Evolutionary conservation across 306 rosid species (phyloP).

Genomic region (Trifolium fragiferum): DNA sequence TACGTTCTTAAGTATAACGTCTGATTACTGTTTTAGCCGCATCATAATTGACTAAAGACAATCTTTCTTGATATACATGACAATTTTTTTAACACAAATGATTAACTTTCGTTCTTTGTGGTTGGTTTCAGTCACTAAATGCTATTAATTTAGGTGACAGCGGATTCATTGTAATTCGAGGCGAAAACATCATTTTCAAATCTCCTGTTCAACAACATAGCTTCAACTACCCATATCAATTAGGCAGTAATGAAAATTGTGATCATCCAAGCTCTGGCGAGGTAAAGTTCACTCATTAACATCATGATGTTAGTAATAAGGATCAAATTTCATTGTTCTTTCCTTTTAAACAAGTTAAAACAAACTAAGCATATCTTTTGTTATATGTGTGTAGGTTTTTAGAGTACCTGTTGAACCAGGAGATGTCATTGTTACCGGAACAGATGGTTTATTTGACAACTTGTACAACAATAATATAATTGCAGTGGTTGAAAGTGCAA

Average conservation of each 20-base stretch:
- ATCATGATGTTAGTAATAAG: background rate
- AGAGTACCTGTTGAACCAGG: slow-evolving; percentile 64
- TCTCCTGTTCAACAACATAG: slow-evolving; percentile 86
- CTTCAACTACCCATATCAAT: slow-evolving; percentile 88
- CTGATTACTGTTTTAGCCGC: slow-evolving; percentile 21
- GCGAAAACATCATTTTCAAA: slow-evolving; percentile 74
- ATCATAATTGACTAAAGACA: slow-evolving; percentile 12
- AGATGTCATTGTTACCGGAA: slow-evolving; percentile 81
- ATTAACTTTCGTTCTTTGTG: slow-evolving; percentile 4
- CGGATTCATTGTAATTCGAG: slow-evolving; percentile 88
- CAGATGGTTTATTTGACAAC: slow-evolving; percentile 93
- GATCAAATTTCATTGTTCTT: background rate
- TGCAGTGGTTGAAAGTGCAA: slow-evolving; percentile 65
- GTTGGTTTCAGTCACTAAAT: slow-evolving; percentile 67
- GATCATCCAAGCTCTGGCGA: slow-evolving; percentile 93
- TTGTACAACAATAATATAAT: slow-evolving; percentile 67
- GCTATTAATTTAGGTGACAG: slow-evolving; percentile 95
- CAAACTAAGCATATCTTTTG: no score
- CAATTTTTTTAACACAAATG: no score
- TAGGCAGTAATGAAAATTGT: slow-evolving; percentile 66
- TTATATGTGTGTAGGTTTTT: slow-evolving; percentile 54
- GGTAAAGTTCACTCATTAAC: slow-evolving; percentile 53
- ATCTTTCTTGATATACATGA: background rate
- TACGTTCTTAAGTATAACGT: slow-evolving; percentile 13
- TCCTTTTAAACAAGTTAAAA: background rate